phyloP scores from a whole-genome alignment of 2,329 filamentous ascomycete genomes.

The Xylaria sp. region DNA sequence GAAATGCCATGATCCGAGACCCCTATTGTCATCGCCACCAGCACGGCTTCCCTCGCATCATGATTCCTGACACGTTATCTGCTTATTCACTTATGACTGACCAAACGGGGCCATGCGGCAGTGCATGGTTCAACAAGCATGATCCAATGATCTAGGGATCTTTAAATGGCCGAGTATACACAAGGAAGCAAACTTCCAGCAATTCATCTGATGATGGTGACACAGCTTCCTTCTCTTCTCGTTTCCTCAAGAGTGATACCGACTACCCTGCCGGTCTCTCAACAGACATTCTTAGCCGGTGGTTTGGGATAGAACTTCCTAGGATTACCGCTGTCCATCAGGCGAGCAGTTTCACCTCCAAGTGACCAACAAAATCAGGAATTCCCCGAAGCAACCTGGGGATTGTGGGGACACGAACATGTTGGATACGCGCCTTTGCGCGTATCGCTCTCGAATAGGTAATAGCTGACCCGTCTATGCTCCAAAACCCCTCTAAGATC shows the following conservation, averaged over 20 bases:
- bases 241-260: conserved; percentile 16
- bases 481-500: conserved; percentile 18
- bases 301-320: conserved; percentile 19
- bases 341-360: conserved; percentile 35
- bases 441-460: conserved; percentile 26
- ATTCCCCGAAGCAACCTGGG: conserved; percentile 20
- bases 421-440: conserved; percentile 23
- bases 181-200: conserved; percentile 18
- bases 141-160: conserved; percentile 7
- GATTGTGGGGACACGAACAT: conserved; percentile 24
- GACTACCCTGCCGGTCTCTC: conserved; percentile 23
- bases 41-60: conserved; percentile 19
- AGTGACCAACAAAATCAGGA: conserved; percentile 27
- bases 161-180: conserved; percentile 1
- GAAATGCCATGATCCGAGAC: conserved; percentile 43
- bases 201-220: conserved; percentile 4
- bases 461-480: conserved; percentile 26
- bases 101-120: conserved; percentile 23
- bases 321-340: conserved; percentile 39
- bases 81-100: conserved; percentile 26
- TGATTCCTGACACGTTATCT: conserved; percentile 18
- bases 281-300: conserved; percentile 18
- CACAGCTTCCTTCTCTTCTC: not conserved
- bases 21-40: conserved; percentile 26
- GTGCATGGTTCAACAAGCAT: conserved; percentile 20